Conservation (phyloP, 2,329 filamentous ascomycete genomes). For the Aspergillus neoniger region DNA sequence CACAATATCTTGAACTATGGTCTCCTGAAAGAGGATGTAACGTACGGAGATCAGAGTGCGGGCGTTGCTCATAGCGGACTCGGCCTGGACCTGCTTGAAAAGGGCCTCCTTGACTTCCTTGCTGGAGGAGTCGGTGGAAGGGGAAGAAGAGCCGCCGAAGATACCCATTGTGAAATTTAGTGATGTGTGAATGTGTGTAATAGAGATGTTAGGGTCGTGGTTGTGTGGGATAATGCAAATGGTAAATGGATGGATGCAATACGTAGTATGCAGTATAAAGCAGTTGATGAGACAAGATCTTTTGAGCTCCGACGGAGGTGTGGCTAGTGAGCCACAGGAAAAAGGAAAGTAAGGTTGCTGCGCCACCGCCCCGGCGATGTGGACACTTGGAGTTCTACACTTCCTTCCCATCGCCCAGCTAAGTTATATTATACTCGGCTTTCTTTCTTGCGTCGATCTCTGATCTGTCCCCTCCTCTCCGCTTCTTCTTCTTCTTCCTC, state of each 20-base stretch:
- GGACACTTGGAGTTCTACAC: constrained; percentile 25
- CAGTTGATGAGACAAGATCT: constrained; percentile 13
- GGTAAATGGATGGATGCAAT: not conserved
- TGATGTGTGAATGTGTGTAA: not conserved
- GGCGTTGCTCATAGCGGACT: constrained; percentile 69
- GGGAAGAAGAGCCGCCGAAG: constrained; percentile 40
- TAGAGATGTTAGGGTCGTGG: not conserved
- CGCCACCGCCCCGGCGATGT: constrained; percentile 24
- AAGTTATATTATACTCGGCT: too few relatives aligned
- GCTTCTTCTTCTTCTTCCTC: constrained; percentile 11
- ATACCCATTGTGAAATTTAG: constrained; percentile 35
- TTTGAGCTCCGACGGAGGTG: constrained; percentile 11
- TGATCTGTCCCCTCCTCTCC: constrained; percentile 9
- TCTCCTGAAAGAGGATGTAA: constrained; percentile 7
- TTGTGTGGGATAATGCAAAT: not conserved
- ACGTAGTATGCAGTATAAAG: too few relatives aligned
- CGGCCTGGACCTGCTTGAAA: constrained; percentile 64
- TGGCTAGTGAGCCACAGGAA: constrained; percentile 17
- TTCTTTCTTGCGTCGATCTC: constrained; percentile 2
- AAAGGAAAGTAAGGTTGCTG: constrained; percentile 6
- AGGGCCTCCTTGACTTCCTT: constrained; percentile 55
- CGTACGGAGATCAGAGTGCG: constrained; percentile 69
- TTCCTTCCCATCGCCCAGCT: not conserved
- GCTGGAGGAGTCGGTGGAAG: constrained; percentile 26
- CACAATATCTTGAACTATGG: not conserved